Conservation (phyloP, 2,329 filamentous ascomycete species). For the Neofusicoccum ribis region DNA sequence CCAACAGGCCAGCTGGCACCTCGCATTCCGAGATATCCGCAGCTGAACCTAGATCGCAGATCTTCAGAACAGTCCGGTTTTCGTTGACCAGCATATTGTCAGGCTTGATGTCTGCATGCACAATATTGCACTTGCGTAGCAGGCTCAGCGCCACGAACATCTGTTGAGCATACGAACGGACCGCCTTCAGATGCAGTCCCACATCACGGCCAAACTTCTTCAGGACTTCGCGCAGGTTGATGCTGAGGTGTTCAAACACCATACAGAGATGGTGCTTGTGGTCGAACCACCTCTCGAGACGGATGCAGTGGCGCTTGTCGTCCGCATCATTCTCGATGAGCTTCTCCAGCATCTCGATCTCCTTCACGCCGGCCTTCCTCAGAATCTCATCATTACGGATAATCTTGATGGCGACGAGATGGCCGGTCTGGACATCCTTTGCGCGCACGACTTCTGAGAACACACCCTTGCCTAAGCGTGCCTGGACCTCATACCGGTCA, state of each 20-base stretch:
- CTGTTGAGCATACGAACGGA: constrained; percentile 86
- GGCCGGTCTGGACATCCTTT: constrained; percentile 64
- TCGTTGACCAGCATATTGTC: constrained; percentile 96
- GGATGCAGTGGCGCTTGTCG: constrained; percentile 88
- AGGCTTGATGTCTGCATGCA: constrained; percentile 95
- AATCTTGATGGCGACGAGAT: constrained; percentile 92
- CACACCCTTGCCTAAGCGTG: constrained; percentile 88
- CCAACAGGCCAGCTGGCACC: constrained; percentile 82
- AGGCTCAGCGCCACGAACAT: constrained; percentile 88
- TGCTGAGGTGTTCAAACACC: constrained; percentile 89
- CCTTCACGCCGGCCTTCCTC: constrained; percentile 86
- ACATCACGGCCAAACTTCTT: constrained; percentile 96
- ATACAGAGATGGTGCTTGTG: constrained; percentile 95
- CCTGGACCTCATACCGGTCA: constrained; percentile 83
- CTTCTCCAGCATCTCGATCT: constrained; percentile 89
- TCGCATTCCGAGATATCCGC: constrained; percentile 84
- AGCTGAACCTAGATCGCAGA: constrained; percentile 96
- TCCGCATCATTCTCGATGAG: constrained; percentile 83
- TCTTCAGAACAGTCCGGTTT: constrained; percentile 79
- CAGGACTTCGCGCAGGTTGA: constrained; percentile 90
- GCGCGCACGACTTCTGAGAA: constrained; percentile 96
- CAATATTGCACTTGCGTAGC: constrained; percentile 86
- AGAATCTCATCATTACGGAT: constrained; percentile 80
- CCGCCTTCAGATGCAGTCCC: constrained; percentile 85
- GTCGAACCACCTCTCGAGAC: constrained; percentile 83